Base-by-base conservation (phyloP, 257 asterid genomes). In the Thymus mandschuricus region DNA sequence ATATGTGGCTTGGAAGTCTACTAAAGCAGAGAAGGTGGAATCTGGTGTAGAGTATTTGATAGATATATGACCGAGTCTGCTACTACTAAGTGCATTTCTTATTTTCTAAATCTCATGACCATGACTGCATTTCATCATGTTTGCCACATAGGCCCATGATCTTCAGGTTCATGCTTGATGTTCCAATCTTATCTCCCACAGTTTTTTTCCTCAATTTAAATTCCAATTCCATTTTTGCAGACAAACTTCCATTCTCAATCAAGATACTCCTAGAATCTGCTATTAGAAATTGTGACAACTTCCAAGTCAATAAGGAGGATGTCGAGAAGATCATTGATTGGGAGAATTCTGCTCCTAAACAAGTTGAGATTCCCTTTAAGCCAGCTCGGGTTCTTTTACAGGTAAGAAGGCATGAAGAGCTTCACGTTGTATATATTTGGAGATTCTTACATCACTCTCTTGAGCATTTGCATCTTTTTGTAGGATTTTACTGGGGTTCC, bases 401-500 rank as follows among this genome's bases (percentile, higher is more conserved):
- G 97, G 97, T 92, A 62, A 57, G 74, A 51, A 89, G 44, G 61
- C 1, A 2, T 9, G 48, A 5, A 15, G 5, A 8, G 27, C 13
- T 35, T 41, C 1, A 43, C 30, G n/a, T 30, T 21, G 31, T 8
- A 58, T 31, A 5, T 72, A 48, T n/a, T 30, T 43, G 27, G 8
- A 33, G 65, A 54, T 15, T 41, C 21, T 55, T 43, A 50, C 41
- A 5, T n/a, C 62, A 68, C 68, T 51, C 27, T 0, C 45, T 7
- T 48, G 60, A 43, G 12, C 27, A 21, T 46, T 55, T 27, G 60
- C 35, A 58, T 11, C 21, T 7, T 50, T 34, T 64, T 50, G 28
- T 81, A 92, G 98, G 98, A 92, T 82, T 92, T 89, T 75, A 92
- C 98, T 73, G 96, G 98, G 56, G 97, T 92, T 79, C 98, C 97